Conservation (phyloP, 129 eudicot genomes). For the Saposhnikovia divaricata region DNA sequence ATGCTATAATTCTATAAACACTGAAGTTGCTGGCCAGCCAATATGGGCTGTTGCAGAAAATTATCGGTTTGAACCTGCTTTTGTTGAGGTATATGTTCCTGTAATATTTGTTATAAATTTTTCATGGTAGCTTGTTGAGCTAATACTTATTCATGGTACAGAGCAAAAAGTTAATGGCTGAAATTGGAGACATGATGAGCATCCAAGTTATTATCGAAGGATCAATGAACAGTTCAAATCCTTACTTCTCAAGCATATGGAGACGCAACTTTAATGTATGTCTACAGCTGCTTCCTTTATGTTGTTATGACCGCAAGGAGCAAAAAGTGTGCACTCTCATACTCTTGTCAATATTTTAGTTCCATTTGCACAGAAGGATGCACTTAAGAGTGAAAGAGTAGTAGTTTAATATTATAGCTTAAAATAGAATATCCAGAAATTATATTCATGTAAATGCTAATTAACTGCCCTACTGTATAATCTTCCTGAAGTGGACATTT, state of each 20-base stretch:
- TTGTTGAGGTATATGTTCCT: slow-evolving; percentile 62
- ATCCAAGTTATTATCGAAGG: slow-evolving; percentile 80
- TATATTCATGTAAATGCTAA: neutral
- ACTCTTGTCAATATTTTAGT: neutral
- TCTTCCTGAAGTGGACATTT: neutral
- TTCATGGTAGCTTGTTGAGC: slow-evolving; percentile 4
- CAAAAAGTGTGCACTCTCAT: neutral
- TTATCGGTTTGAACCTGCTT: slow-evolving; percentile 90
- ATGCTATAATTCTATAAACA: slow-evolving; percentile 36
- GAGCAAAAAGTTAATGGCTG: slow-evolving; percentile 63
- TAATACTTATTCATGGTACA: slow-evolving; percentile 25
- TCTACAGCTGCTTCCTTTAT: neutral
- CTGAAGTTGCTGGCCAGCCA: slow-evolving; percentile 29
- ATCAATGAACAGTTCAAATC: slow-evolving; percentile 95
- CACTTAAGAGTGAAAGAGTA: neutral
- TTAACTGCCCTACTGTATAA: neutral
- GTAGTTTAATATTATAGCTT: neutral
- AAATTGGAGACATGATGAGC: slow-evolving; percentile 86
- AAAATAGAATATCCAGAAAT: neutral
- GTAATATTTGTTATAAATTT: slow-evolving; percentile 5
- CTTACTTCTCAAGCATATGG: slow-evolving; percentile 95
- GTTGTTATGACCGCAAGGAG: neutral
- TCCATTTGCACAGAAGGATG: neutral
- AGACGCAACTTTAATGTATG: slow-evolving; percentile 59
- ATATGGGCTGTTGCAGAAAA: slow-evolving; percentile 97